A percentile compares a stretch with the other conserved stretches of the same genome.
phyloP scores from a whole-genome alignment of 169 alveolate species.

The Cryptosporidium andersoni region DNA sequence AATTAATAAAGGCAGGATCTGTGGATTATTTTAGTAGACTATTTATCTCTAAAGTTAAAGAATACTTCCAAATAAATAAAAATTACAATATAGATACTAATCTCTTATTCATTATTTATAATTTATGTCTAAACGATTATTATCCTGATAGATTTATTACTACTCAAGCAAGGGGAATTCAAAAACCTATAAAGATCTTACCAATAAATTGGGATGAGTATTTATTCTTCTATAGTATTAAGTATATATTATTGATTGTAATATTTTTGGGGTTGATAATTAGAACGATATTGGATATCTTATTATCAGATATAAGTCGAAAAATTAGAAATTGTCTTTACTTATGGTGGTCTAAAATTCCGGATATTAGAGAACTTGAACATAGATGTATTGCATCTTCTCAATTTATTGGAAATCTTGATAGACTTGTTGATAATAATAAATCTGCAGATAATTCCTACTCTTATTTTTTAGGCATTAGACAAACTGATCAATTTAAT shows the following conservation, averaged over 20 bases:
- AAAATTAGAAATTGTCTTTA: not conserved
- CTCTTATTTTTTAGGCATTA: not conserved
- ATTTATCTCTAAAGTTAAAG: not conserved
- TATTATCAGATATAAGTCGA: not conserved
- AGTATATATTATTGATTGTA: conserved; percentile 11
- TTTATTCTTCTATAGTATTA: conserved; percentile 29
- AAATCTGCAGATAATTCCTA: not conserved
- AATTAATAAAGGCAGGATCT: conserved; percentile 4
- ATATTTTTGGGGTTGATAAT: conserved; percentile 13
- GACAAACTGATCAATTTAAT: not conserved
- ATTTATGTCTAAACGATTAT: conserved; percentile 21
- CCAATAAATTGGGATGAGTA: conserved; percentile 48
- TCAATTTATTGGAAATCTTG: conserved; percentile 71
- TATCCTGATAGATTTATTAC: conserved; percentile 48
- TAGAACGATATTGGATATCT: conserved; percentile 6
- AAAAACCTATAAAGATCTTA: conserved; percentile 18
- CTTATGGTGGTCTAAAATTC: conserved; percentile 77
- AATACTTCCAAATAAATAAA: conserved; percentile 6
- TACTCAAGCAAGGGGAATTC: not conserved
- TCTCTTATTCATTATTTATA: conserved; percentile 6
- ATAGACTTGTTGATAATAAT: conserved; percentile 17
- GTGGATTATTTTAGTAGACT: not conserved
- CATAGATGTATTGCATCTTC: conserved; percentile 77
- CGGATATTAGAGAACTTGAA: conserved; percentile 78
- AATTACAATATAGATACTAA: conserved; percentile 13